Evolutionary conservation across 176 grass and related monocot genomes (phyloP).

Genomic region (Carex cristatella): DNA sequence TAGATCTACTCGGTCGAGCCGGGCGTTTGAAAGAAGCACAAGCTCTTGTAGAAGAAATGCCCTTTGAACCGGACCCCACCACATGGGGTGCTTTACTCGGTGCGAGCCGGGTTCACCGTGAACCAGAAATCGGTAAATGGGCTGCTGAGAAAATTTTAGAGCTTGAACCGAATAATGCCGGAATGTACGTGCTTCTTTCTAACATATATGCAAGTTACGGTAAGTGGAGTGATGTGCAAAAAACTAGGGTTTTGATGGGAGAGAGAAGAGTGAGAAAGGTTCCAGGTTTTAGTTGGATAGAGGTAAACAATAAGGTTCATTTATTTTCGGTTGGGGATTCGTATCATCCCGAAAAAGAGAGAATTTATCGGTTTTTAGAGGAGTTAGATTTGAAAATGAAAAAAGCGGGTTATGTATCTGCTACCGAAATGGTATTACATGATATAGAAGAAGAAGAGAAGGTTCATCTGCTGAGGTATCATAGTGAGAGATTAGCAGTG

Average conservation of each 20-base stretch:
- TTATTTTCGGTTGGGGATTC: constrained; percentile 70
- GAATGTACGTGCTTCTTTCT: constrained; percentile 96
- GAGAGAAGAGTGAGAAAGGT: constrained; percentile 68
- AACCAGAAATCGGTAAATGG: constrained; percentile 62
- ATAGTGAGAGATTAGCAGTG: constrained; percentile 84
- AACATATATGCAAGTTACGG: constrained; percentile 81
- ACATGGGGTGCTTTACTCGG: constrained; percentile 93
- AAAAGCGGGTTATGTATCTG: constrained; percentile 71
- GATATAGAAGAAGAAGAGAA: constrained; percentile 98
- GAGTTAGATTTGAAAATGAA: constrained; percentile 67
- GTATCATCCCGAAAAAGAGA: constrained; percentile 74
- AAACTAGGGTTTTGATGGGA: constrained; percentile 84
- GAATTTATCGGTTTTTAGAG: constrained; percentile 79
- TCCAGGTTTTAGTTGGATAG: constrained; percentile 93
- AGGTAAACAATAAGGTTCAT: constrained; percentile 80
- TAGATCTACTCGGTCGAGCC: constrained; percentile 82
- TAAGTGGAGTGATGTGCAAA: constrained; percentile 69
- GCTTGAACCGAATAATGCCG: constrained; percentile 81
- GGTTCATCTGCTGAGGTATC: constrained; percentile 80
- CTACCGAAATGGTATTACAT: constrained; percentile 86
- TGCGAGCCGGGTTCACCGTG: constrained; percentile 86
- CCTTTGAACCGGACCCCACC: constrained; percentile 74
- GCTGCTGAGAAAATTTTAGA: constrained; percentile 88
- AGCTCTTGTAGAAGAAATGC: constrained; percentile 69
- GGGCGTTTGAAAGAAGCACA: constrained; percentile 73